Conservation (phyloP, 2,329 filamentous ascomycete species). For the Talaromyces islandicus region DNA sequence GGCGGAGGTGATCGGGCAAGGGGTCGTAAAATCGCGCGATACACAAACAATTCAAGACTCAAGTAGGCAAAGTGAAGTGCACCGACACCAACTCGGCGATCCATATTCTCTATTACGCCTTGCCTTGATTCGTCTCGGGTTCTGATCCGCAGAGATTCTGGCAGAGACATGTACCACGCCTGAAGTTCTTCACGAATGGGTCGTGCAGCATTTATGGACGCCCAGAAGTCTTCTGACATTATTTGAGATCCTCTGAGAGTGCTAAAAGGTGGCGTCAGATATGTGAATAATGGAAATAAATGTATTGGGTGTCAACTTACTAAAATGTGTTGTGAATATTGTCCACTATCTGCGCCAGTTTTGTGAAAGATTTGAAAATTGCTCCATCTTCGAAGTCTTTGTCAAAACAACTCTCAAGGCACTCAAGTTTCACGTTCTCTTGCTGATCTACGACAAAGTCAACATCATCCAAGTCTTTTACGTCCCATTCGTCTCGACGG, state of each 20-base stretch:
- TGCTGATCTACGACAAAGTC: conserved; percentile 20
- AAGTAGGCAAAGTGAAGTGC: conserved; percentile 29
- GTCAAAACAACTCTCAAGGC: background rate
- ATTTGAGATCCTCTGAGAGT: conserved; percentile 25
- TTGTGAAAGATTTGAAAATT: conserved; percentile 20
- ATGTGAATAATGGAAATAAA: background rate
- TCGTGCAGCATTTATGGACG: conserved; percentile 23
- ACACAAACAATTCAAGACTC: conserved; percentile 29
- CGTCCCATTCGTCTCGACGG: conserved; percentile 29
- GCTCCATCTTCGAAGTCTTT: conserved; percentile 14
- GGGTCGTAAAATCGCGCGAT: conserved; percentile 25
- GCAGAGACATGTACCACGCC: conserved; percentile 24
- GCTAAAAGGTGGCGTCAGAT: conserved; percentile 10
- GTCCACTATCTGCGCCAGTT: conserved; percentile 24
- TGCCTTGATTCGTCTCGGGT: conserved; percentile 14
- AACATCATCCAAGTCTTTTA: conserved; percentile 22
- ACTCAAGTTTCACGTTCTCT: conserved; percentile 10
- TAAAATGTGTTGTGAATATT: conserved; percentile 27
- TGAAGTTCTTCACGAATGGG: conserved; percentile 23
- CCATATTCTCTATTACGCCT: conserved; percentile 12
- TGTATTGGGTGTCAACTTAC: conserved; percentile 13
- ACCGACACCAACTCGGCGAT: background rate
- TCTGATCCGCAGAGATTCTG: conserved; percentile 22
- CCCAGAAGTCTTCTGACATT: conserved; percentile 23
- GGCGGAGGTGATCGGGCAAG: conserved; percentile 10